Evolutionary conservation across 352 stramenopile species (phyloP).

Genomic region (Pythium plurisporium): DNA sequence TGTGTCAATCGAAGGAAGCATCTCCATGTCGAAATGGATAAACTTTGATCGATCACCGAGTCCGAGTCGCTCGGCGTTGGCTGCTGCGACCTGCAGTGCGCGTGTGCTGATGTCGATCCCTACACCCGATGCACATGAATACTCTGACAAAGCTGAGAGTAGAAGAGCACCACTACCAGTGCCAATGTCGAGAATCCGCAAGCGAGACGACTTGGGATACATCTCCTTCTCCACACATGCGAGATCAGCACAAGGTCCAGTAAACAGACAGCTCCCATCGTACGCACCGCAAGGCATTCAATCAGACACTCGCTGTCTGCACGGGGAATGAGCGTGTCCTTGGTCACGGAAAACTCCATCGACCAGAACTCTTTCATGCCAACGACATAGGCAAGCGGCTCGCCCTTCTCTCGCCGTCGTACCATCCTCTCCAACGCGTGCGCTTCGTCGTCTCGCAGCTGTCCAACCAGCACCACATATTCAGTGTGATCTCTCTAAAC

Average conservation of each 20-base stretch:
- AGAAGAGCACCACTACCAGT: conserved; percentile 69
- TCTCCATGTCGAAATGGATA: conserved; percentile 37
- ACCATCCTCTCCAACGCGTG: conserved; percentile 20
- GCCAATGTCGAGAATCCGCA: conserved; percentile 66
- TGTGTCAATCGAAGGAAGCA: conserved; percentile 6
- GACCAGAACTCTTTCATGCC: conserved; percentile 78
- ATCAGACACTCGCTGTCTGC: conserved; percentile 79
- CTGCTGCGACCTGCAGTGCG: conserved; percentile 46
- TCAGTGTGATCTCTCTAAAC: not conserved
- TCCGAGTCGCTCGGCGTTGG: conserved; percentile 34
- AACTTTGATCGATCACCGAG: conserved; percentile 16
- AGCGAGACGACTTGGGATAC: conserved; percentile 30
- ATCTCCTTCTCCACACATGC: conserved; percentile 22
- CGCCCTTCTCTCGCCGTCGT: conserved; percentile 28
- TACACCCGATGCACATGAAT: conserved; percentile 44
- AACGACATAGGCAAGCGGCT: conserved; percentile 71
- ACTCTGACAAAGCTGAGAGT: conserved; percentile 55
- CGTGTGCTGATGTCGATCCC: conserved; percentile 54
- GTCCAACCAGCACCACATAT: not conserved
- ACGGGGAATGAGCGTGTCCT: conserved; percentile 71
- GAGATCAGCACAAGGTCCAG: not conserved
- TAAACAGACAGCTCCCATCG: not conserved
- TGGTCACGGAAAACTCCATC: conserved; percentile 44
- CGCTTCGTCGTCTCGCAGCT: conserved; percentile 37
- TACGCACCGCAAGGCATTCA: conserved; percentile 58